Base-by-base conservation (phyloP, 2,329 filamentous ascomycete genomes). In the Sporothrix schenckii region DNA sequence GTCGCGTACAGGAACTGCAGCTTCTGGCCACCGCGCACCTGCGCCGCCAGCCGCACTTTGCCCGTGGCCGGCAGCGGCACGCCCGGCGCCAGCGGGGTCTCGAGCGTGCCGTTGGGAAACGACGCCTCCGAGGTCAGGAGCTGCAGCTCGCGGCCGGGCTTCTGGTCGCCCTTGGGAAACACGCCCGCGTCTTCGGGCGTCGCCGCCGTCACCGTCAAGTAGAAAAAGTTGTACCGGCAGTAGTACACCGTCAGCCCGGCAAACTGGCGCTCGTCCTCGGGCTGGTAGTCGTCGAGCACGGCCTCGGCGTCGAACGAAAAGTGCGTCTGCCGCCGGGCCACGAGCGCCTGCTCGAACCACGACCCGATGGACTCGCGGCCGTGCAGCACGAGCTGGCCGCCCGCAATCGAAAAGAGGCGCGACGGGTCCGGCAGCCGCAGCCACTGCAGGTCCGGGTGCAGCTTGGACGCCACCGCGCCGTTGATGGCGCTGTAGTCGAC, bases 241-340 rank as follows among this genome's bases (percentile, higher is more conserved):
- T 89, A 89, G 77, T 89, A 89, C 0, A 86, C 85, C 14, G 85
- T 85, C 9, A 90, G 78, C 0, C 88, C 87, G 0, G 87, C 87
- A 71, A 87, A 89, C 73, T 88, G 83, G 13, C 87, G 81, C 79
- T 88, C 87, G 74, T 89, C 87, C 0, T 78, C 76, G 0, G 87
- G 87, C 0, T 79, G 78, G 74, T 69, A 71, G 66, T 66, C 50
- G 49, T 87, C 88, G 72, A 96, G 97, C 61, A 92, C 93, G 44
- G 91, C 87, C 80, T 97, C 94, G 80, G 96, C 89, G 77, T 94
- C 97, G 75, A 95, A 91, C 7, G 92, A 91, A 78, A 97, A 89
- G 75, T 87, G 85, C 24, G 81, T 82, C 77, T 87, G 85, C 4
- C 85, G 81, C 7, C 86, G 79, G 0, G 86, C 86, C 0, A 87